Evolutionary conservation across 2,329 filamentous ascomycete genomes (phyloP), one percentile per base, ranked within the genome.

Genomic region (Penicillium crustosum): DNA sequence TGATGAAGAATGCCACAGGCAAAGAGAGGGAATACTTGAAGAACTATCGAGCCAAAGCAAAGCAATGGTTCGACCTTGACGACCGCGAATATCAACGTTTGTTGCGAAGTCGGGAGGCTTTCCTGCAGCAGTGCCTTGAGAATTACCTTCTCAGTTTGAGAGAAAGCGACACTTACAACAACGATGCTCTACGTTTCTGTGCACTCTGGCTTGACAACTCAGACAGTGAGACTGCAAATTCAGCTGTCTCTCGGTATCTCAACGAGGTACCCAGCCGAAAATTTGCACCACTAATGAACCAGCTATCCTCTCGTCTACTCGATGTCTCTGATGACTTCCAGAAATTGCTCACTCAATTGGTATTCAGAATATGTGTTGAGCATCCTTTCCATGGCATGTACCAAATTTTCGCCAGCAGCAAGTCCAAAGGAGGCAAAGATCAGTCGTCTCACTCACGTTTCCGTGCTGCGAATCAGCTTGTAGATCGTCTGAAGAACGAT

Each of bases 341-440:
- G 68, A 81, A 80, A 41, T 81, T 93, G 1, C 79, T 99, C 2
- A 84, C 86, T 51, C 80, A 81, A 2, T 78, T 99, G 19, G 87
- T 97, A 4, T 86, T 87, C 68, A 87, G 87, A 9, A 96, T 99
- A 55, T 97, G 93, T 70, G 81, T 84, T 12, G 92, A 99, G 57
- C 94, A 99, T 75, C 95, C 94, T 0, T 96, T 93, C 73, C 95
- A 99, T 71, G 92, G 92, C 49, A 93, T 97, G 87, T 96, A 99
- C 72, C 93, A 97, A 66, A 91, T 99, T 42, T 97, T 93, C 80
- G 90, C 93, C 2, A 88, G 89, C 23, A 87, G 85, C 44, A 89
- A 87, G 66, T 86, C 84, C 50, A 86, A 88, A 66, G 81, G 74
- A 51, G 77, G 81, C 52, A 87, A 89, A 65, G 93, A 97, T 64